phyloP scores from a whole-genome alignment of 768 basidiomycete species.

The Trametes villosa region DNA sequence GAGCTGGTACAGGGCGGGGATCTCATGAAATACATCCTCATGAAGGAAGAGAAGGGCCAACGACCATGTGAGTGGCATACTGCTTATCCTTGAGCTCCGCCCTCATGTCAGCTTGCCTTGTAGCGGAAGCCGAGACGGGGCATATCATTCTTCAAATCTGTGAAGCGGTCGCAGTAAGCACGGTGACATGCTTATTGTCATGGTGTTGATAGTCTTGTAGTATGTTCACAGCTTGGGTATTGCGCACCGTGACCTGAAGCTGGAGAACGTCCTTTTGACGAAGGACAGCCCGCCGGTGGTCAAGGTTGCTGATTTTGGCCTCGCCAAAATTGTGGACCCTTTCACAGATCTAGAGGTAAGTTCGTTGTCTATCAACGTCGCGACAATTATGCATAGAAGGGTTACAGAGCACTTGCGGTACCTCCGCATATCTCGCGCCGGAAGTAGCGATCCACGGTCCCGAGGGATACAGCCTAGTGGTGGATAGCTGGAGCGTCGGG shows the following conservation, averaged over 20 bases:
- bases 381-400: constrained; percentile 8
- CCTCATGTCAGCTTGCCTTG: neutral
- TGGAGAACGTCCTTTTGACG: constrained; percentile 88
- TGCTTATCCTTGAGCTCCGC: neutral
- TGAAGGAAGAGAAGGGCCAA: constrained; percentile 33
- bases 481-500: constrained; percentile 94
- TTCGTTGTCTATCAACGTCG: constrained; percentile 11
- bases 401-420: constrained; percentile 91
- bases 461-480: constrained; percentile 75
- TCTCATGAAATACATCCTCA: constrained; percentile 76
- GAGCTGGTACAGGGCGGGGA: constrained; percentile 90
- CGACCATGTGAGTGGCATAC: constrained; percentile 59
- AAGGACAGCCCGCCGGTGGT: constrained; percentile 65
- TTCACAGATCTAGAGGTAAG: constrained; percentile 74
- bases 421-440: constrained; percentile 88
- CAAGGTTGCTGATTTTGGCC: constrained; percentile 95
- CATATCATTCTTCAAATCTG: constrained; percentile 85
- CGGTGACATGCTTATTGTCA: neutral
- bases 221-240: constrained; percentile 78
- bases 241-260: constrained; percentile 92
- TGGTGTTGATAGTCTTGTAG: constrained; percentile 26
- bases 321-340: constrained; percentile 86
- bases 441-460: constrained; percentile 72
- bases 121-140: constrained; percentile 59
- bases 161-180: constrained; percentile 70